Percentiles rank a stretch among this genome's conserved stretches.
phyloP scores from a whole-genome alignment of 306 rosid genomes.

The Cucurbita ficifolia region DNA sequence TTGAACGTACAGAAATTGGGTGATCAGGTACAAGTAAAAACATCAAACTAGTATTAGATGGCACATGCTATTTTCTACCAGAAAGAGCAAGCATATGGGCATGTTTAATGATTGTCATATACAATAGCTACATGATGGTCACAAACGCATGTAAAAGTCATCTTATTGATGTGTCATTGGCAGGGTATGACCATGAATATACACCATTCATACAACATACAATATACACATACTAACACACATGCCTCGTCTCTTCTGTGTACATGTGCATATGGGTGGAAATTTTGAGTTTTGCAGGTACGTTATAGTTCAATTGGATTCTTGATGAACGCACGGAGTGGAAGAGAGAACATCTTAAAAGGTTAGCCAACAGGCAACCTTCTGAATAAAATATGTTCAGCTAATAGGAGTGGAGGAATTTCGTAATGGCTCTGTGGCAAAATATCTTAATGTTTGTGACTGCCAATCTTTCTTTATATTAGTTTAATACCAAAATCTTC shows the following conservation, averaged over 20 bases:
- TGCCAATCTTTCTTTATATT: neutral
- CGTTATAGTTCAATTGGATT: neutral
- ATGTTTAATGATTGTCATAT: neutral
- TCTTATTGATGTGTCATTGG: neutral
- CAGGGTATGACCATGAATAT: neutral
- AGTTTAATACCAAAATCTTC: neutral
- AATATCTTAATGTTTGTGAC: neutral
- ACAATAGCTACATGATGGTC: neutral
- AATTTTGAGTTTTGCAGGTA: neutral
- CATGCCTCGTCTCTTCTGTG: neutral
- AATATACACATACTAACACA: neutral
- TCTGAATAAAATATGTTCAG: constrained; percentile 3
- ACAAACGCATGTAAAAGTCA: neutral
- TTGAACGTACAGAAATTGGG: neutral
- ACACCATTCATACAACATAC: neutral
- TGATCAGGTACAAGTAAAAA: neutral
- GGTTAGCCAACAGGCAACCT: constrained; percentile 1
- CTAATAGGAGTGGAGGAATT: neutral
- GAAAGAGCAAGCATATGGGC: neutral
- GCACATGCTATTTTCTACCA: neutral
- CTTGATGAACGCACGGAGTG: neutral
- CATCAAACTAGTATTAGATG: neutral
- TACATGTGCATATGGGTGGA: neutral
- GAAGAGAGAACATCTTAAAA: neutral
- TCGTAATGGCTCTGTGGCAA: neutral